Evolutionary conservation across 805 yeast genomes (phyloP), one percentile per base, ranked within the genome.

Genomic region (Priceomyces medius): DNA sequence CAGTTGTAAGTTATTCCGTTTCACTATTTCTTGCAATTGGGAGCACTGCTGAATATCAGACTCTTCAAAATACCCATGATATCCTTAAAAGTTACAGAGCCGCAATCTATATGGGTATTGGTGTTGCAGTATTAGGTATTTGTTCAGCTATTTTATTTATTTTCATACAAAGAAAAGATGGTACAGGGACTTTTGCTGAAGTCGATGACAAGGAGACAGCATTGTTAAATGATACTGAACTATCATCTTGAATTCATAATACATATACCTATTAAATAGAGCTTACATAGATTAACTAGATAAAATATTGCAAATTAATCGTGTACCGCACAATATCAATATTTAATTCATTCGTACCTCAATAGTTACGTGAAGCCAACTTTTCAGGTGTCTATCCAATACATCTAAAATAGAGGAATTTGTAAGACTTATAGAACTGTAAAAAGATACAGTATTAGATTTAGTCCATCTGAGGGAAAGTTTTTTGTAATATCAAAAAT

Each of bases 11-110:
- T 57, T 85, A 85, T 56, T 79, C 89, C 0, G 82, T 78, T 55
- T 79, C 89, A 0, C 56, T 85, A n/a, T 79, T 82, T 27, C 63
- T 85, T 23, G 91, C 89, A 7, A 65, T 85, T 32, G 84, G 86
- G 3, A 80, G 81, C n/a, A 78, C 84, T 2, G 84, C 81, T 2
- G 85, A 83, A 48, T 35, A 46, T 2, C 63, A 61, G 31, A 50
- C 55, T 4, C 37, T 41, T 12, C 20, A 44, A 7, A 37, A 43
- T 7, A 21, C 45, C 29, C 7, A 36, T 27, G 42, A 49, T 26
- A 31, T 39, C 2, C 46, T 79, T 38, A 46, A 66, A 23, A 77
- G 83, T 13, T 78, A 80, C 51, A 59, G 87, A 38, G 73, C 74
- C 14, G 85, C 85, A 0, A 55, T 72, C 37, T 81, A 81, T 48